Base-by-base conservation (phyloP, 495 filamentous ascomycete genomes). In the Staphylotrichum longicolle region DNA sequence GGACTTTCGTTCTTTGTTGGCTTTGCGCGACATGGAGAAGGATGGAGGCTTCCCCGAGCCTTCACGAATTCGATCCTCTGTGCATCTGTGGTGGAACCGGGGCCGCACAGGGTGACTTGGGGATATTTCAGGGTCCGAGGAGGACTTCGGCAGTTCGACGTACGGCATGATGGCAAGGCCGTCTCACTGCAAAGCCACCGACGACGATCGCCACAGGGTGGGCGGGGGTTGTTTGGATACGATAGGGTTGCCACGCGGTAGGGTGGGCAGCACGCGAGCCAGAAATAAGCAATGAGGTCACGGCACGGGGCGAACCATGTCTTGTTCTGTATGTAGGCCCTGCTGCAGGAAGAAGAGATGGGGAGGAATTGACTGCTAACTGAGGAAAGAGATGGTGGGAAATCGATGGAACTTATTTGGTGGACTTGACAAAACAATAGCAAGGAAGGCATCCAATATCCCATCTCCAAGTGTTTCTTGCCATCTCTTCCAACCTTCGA, bases 61-160 rank as follows among this genome's bases (percentile, higher is more conserved):
- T 68, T 80, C 78, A 58, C 77, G 74, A 34, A 80, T 58, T 50
- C 78, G 72, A 66, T 81, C 77, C 63, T 72, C 63, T 11, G 79
- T 80, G 46, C 71, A 68, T 62, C 67, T 64, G 20, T 79, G 77
- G 67, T 77, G 77, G 61, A 82, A 80, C 57, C 68, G 74, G 34
- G 79, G 79, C n/a, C 77, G 66, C 12, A 41, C 37, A 44, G 65
- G 55, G n/a, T 46, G 64, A 33, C 34, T 47, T 7, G 61, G 41
- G 49, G 62, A 42, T 53, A 63, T 50, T 56, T 70, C 62, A 54
- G 67, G 62, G 60, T 67, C 64, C 27, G 69, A 66, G 7, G 67
- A 52, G 47, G 44, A 61, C 40, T 66, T 64, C n/a, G 62, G 37
- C 33, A 65, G 60, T 47, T 66, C 68, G 64, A 35, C 58, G 56